These are phyloP conservation scores for Penicillium sp. DNA, from an alignment of 2,329 filamentous ascomycete genomes.

Conservation along the genomic window DNA sequence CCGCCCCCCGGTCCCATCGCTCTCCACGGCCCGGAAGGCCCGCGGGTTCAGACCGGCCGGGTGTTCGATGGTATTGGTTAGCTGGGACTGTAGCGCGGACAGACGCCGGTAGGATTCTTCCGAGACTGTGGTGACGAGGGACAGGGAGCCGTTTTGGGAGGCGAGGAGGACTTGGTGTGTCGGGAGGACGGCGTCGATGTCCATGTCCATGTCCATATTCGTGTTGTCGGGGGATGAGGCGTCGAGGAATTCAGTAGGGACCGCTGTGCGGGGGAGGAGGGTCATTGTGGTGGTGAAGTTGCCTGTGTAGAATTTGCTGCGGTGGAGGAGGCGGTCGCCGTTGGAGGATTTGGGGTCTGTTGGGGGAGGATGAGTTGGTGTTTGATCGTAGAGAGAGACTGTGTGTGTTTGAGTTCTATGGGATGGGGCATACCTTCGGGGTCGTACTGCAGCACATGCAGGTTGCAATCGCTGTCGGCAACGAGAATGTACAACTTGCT, in stretches of 20 bases:
- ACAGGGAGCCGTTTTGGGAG: conserved; percentile 74
- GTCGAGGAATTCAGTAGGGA: conserved; percentile 43
- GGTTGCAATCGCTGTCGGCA: conserved; percentile 78
- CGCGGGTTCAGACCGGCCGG: conserved; percentile 80
- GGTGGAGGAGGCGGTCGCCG: conserved; percentile 82
- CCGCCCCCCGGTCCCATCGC: conserved; percentile 55
- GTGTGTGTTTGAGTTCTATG: not conserved
- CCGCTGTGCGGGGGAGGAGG: conserved; percentile 69
- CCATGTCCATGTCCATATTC: conserved; percentile 38
- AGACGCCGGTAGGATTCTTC: conserved; percentile 84
- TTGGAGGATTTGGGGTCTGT: conserved; percentile 89
- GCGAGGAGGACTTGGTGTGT: conserved; percentile 65
- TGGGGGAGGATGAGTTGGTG: not conserved
- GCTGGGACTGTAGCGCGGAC: conserved; percentile 75
- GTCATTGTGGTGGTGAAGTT: conserved; percentile 75
- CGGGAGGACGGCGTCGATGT: conserved; percentile 35
- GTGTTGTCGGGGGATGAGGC: conserved; percentile 32
- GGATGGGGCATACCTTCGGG: conserved; percentile 75
- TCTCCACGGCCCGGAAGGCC: conserved; percentile 66
- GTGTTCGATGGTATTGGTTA: conserved; percentile 74
- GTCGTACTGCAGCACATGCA: conserved; percentile 91
- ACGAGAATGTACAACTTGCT: conserved; percentile 80
- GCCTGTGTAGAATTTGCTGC: conserved; percentile 83
- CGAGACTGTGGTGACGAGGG: conserved; percentile 73
- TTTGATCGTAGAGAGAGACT: not conserved